Base-by-base conservation (phyloP, 306 rosid species). In the Cicer bijugum region DNA sequence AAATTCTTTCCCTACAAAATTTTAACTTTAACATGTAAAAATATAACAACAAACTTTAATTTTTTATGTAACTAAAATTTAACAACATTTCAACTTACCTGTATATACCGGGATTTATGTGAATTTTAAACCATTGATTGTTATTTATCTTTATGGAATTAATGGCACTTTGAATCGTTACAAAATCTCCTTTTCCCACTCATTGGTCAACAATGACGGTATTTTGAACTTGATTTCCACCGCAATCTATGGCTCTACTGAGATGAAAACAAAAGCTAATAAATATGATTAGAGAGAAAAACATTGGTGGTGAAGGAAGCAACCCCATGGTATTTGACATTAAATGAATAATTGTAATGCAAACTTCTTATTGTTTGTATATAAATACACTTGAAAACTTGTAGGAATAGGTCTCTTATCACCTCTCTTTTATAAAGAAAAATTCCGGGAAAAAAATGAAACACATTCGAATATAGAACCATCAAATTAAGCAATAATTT, bases 101-200 rank as follows among this genome's bases (percentile, higher is more conserved):
- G 40, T 81, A 81, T 46, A 28, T 42, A 65, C 82, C 87, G 1
- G 62, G 58, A 46, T 56, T 70, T 8, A 86, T 75, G 8, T 66
- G 75, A 47, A 86, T 5, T 15, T 75, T 69, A 40, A 83, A 7
- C 82, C 87, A 86, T 39, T 12, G 23, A 11, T 23, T 33, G 12
- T 57, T 86, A 37, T 52, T 14, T 0, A 6, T 0, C 5, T 75
- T 68, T 12, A 86, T 40, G 2, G 84, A 81, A 66, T 81, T 58
- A 64, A 86, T 78, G 59, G 85, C 89, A 55, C 43, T 75, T 7
- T 6, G 2, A 8, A 51, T 7, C 3, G 57, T 51, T 51, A 7
- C 9, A 1, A 7, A 15, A 51, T 51, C 1, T 7, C 57, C 57
- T 1, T 51, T 51, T 51, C 57, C 57, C 0, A 2, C 1, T 51